Percentiles rank a stretch among this genome's conserved stretches.
Conservation (phyloP, 2,329 filamentous ascomycete species). For the Cytospora chrysosperma region DNA sequence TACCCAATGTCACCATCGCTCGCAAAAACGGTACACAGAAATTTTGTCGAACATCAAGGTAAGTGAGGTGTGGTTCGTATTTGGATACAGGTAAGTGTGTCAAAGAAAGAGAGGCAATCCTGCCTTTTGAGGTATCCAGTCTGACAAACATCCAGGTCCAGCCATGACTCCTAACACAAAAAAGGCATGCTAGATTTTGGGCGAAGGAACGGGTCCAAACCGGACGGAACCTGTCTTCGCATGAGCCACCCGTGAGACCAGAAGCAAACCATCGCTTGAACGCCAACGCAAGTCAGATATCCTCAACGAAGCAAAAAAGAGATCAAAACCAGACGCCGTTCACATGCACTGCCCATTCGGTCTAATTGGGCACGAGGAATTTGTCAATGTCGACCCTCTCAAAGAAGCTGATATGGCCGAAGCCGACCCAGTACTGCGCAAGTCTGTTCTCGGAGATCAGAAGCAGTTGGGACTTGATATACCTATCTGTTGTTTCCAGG, state of each 20-base stretch:
- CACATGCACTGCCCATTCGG: background rate
- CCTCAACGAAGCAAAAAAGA: background rate
- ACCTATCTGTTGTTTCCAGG: constrained; percentile 58
- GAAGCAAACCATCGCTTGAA: background rate
- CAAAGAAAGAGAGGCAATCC: background rate
- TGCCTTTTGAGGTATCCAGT: background rate
- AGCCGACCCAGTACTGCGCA: constrained; percentile 77
- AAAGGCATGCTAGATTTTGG: background rate
- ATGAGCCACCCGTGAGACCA: background rate
- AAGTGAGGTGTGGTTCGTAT: background rate
- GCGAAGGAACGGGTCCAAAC: background rate
- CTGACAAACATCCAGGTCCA: background rate
- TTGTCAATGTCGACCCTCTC: constrained; percentile 59
- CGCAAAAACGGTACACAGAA: background rate
- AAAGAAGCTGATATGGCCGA: constrained; percentile 60
- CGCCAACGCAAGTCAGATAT: background rate
- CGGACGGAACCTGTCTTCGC: background rate
- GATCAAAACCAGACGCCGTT: background rate
- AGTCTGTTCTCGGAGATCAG: constrained; percentile 74
- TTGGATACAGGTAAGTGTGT: background rate
- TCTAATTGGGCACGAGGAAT: constrained; percentile 33
- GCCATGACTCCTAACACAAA: background rate
- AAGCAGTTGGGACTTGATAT: constrained; percentile 72
- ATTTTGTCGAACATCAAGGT: background rate
- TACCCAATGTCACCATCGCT: background rate